Percentiles rank a stretch among this genome's conserved stretches.
Evolutionary conservation across 2,329 filamentous ascomycete species (phyloP).

Genomic region (Grosmannia clavigera): DNA sequence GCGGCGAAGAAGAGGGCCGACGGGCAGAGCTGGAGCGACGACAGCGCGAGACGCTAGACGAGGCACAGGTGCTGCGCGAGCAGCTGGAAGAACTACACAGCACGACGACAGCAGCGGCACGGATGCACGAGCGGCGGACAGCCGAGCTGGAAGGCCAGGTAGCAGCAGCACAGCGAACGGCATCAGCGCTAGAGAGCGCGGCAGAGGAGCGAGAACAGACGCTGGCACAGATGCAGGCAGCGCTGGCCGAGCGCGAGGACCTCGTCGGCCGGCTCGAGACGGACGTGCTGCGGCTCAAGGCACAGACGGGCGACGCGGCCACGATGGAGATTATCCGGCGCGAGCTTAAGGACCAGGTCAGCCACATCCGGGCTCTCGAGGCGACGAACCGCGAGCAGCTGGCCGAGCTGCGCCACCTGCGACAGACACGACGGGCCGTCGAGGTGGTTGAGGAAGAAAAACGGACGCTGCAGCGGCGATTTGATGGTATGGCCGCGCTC

Average conservation of each 20-base stretch:
- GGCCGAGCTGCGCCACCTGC: slow-evolving; percentile 66
- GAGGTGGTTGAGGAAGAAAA: slow-evolving; percentile 96
- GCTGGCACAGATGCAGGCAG: slow-evolving; percentile 50
- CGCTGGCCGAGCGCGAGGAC: slow-evolving; percentile 55
- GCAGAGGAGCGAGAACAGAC: slow-evolving; percentile 40
- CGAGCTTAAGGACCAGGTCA: slow-evolving; percentile 81
- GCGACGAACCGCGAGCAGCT: slow-evolving; percentile 67
- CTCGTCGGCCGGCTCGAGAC: slow-evolving; percentile 67
- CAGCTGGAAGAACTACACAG: slow-evolving; percentile 61
- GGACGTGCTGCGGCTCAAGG: slow-evolving; percentile 72
- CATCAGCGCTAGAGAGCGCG: slow-evolving; percentile 50
- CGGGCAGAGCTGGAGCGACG: slow-evolving; percentile 56
- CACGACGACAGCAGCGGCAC: slow-evolving; percentile 56
- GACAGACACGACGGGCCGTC: slow-evolving; percentile 73
- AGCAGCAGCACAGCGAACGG: slow-evolving; percentile 29
- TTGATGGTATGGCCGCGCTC: slow-evolving; percentile 62
- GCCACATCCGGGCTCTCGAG: slow-evolving; percentile 80
- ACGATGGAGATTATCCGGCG: slow-evolving; percentile 74
- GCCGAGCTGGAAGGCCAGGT: slow-evolving; percentile 42
- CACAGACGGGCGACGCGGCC: slow-evolving; percentile 76
- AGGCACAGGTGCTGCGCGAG: slow-evolving; percentile 62
- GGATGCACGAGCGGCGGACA: slow-evolving; percentile 42
- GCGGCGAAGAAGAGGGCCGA: slow-evolving; percentile 37
- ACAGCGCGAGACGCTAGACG: slow-evolving; percentile 58
- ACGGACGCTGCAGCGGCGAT: slow-evolving; percentile 61